Base-by-base conservation (phyloP, 108 stramenopile genomes). In the Skeletonema grethae region DNA sequence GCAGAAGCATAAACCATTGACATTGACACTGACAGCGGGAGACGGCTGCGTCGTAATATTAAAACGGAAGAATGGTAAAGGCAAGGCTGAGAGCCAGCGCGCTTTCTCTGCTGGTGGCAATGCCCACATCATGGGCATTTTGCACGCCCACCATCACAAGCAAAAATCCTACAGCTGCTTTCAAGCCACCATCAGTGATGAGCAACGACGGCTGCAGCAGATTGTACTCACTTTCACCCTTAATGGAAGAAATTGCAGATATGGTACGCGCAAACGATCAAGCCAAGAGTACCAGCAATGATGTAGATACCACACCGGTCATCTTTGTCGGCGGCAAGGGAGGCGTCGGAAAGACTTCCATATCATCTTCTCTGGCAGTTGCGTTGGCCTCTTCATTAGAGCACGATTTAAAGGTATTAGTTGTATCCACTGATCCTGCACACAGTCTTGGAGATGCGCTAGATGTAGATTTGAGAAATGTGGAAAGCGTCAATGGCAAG, bases 381-480 rank as follows among this genome's bases (percentile, higher is more conserved):
- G 83, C 75, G 39, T 67, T 97, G 57, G 94, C 94, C 0, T 84
- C 87, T 4, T 71, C 70, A 7, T 16, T 66, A 12, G 79, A 90
- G 73, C 57, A 77, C 30, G 95, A 96, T 64, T 65, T 86, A 61
- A 88, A 90, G 39, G 90, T 96, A 0, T 70, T 93, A 43, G 75
- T 98, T 18, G 93, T 98, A n/a, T 95, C 94, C 2, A 98, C 98
- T 2, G 98, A 98, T 68, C 98, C 98, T n/a, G 98, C 98, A 7
- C 98, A 98, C 83, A 93, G 91, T 9, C 69, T 98, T 55, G 95
- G 95, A 2, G 98, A 98, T 85, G 98, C 98, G 9, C 66, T 96
- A 48, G 92, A 92, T 75, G 85, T 84, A 29, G 84, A 92, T 76
- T 74, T 91, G 30, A 71, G 86, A 66, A 72, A 29, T 6, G 34